Base-by-base conservation (phyloP, 1,139 yeast genomes). In the Suhomyces wounanorum region DNA sequence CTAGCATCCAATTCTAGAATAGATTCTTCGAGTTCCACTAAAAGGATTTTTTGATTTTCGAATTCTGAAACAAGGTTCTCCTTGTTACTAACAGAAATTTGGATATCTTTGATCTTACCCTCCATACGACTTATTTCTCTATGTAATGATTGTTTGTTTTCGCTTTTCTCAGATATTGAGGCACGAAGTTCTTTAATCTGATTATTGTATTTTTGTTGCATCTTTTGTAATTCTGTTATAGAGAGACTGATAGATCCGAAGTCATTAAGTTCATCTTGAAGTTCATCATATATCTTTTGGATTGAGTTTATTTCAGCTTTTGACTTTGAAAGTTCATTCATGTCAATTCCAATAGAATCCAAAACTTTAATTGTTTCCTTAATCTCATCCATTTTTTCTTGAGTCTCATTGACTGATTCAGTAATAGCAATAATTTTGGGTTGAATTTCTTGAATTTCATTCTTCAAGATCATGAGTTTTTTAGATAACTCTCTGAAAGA, bases 41-140 rank as follows among this genome's bases (percentile, higher is more conserved):
- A 11, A 21, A 33, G 35, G 52, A 4, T 43, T 52, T 41, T 68
- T 61, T 25, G 58, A 52, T 57, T 68, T 35, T 59, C 67, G 5
- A 64, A 55, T 44, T 83, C 84, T 41, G 78, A 64, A 14, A 81
- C 65, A 0, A 80, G 66, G 45, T 71, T 74, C 56, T 85, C 88
- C 45, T 85, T 67, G 50, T 81, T 79, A 56, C 83, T 80, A 9
- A 89, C 79, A 3, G 66, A 66, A 25, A 85, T 67, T 56, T 76
- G 78, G 52, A 79, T 78, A 58, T 87, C 91, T 54, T 85, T 83
- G 8, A 87, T 69, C 30, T 69, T 66, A 43, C 69, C 77, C 45
- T 86, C 84, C 30, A 85, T 59, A 18, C 73, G 70, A n/a, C 77
- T 72, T 26, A 81, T 58, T 43, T 80, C 84, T 44, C 73, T 75